Percentiles rank a stretch among this genome's conserved stretches.
These are phyloP conservation scores for Fusarium verrucosum DNA, from an alignment of 2,329 filamentous ascomycete species.

Conservation along the genomic window DNA sequence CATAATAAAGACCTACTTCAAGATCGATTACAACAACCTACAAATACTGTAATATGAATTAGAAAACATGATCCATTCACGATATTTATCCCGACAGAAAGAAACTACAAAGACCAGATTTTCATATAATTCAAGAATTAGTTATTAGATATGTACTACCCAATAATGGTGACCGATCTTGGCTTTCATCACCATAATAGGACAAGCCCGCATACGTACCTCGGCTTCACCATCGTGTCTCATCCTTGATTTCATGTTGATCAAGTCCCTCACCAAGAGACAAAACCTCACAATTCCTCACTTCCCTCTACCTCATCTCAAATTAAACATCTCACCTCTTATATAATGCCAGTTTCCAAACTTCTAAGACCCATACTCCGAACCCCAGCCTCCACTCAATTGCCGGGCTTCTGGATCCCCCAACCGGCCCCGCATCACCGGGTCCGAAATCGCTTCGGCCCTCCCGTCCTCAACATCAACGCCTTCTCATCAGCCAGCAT, in stretches of 20 bases:
- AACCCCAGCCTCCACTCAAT: conserved; percentile 16
- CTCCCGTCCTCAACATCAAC: conserved; percentile 11
- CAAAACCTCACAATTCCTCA: not conserved
- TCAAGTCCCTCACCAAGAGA: not conserved
- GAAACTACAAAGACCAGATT: not conserved
- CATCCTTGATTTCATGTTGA: conserved; percentile 15
- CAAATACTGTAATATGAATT: not conserved
- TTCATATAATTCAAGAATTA: not conserved
- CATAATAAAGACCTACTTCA: too few relatives aligned
- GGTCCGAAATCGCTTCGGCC: conserved; percentile 6
- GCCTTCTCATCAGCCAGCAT: conserved; percentile 31
- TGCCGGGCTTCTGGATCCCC: conserved; percentile 21
- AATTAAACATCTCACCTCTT: not conserved
- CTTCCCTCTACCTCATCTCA: not conserved
- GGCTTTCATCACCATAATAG: conserved; percentile 2
- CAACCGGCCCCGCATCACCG: conserved; percentile 21
- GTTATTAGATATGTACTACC: not conserved
- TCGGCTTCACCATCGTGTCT: conserved; percentile 24
- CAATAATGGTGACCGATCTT: conserved; percentile 13
- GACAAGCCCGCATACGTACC: conserved; percentile 15
- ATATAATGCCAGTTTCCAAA: conserved; percentile 27
- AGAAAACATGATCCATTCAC: not conserved
- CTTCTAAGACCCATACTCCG: conserved; percentile 14
- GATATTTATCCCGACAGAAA: not conserved
- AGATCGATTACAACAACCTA: too few relatives aligned